Evolutionary conservation across 2,329 filamentous ascomycete species (phyloP).

Genomic region (Sclerotinia trifoliorum): DNA sequence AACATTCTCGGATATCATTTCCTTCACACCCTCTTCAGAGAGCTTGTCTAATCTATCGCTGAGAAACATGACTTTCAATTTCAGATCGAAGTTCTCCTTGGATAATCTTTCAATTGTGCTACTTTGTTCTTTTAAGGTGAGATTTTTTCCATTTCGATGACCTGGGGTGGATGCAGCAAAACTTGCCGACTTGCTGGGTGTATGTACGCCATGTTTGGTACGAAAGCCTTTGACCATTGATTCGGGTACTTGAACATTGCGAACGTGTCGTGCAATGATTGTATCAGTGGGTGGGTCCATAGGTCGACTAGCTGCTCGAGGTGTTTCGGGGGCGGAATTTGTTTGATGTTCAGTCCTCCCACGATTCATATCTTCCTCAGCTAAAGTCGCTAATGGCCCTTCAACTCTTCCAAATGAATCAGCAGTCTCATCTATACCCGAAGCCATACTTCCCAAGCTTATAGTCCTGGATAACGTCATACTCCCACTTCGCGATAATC

Average conservation of each 20-base stretch:
- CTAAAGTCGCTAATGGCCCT: conserved; percentile 53
- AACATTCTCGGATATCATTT: conserved; percentile 97
- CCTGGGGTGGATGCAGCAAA: conserved; percentile 51
- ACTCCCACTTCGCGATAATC: conserved; percentile 49
- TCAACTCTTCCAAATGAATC: conserved; percentile 43
- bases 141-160: conserved; percentile 58
- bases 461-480: conserved; percentile 70
- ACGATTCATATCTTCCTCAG: conserved; percentile 53
- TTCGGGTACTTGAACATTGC: conserved; percentile 87
- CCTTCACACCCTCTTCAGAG: conserved; percentile 93
- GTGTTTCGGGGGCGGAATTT: conserved; percentile 61
- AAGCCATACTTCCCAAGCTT: conserved; percentile 87
- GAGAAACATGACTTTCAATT: conserved; percentile 96
- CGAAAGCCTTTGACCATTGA: conserved; percentile 84
- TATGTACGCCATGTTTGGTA: conserved; percentile 66
- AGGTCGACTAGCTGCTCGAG: conserved; percentile 56
- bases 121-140: conserved; percentile 96
- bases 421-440: conserved; percentile 59
- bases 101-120: conserved; percentile 94
- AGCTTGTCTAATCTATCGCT: conserved; percentile 90
- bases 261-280: conserved; percentile 81
- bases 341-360: conserved; percentile 48
- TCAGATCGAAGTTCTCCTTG: conserved; percentile 97
- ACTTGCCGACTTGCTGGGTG: conserved; percentile 52
- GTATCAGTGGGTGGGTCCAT: conserved; percentile 77